A percentile compares a stretch with the other conserved stretches of the same genome.
Evolutionary conservation across 352 stramenopile species (phyloP).

Genomic region (Globisporangium radiosum): DNA sequence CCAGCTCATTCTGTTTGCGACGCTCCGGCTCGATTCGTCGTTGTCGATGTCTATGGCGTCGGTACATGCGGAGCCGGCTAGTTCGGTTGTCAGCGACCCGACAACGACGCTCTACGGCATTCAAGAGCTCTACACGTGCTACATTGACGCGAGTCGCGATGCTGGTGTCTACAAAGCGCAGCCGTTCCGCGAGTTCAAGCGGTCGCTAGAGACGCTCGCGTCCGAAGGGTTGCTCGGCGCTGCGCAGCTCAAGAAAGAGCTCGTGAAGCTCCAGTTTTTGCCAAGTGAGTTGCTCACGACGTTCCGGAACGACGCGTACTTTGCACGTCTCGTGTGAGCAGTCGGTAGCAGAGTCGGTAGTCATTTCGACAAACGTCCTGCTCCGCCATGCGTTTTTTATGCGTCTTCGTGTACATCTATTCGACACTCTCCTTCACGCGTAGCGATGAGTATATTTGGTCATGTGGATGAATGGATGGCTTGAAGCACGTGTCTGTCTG

Average conservation of each 20-base stretch:
- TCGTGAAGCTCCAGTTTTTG: conserved; percentile 68
- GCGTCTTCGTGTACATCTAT: too few relatives aligned
- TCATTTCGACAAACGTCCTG: too few relatives aligned
- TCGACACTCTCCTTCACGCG: too few relatives aligned
- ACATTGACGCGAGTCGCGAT: conserved; percentile 59
- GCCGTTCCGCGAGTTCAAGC: conserved; percentile 54
- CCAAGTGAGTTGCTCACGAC: conserved; percentile 61
- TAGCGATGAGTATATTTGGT: too few relatives aligned
- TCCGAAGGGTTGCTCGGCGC: conserved; percentile 59
- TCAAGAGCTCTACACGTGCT: conserved; percentile 60
- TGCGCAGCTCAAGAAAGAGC: conserved; percentile 57
- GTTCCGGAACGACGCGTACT: conserved; percentile 72
- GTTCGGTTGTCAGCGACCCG: conserved; percentile 3
- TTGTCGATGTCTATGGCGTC: too few relatives aligned
- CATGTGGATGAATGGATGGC: too few relatives aligned
- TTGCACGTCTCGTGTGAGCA: conserved; percentile 51
- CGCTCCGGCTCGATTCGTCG: conserved; percentile 24
- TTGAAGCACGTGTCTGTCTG: too few relatives aligned
- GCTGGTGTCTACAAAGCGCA: conserved; percentile 64
- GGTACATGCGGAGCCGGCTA: conserved; percentile 12
- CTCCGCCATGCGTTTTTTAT: too few relatives aligned
- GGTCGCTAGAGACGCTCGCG: conserved; percentile 56
- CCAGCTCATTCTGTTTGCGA: conserved; percentile 79
- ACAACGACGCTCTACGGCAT: conserved; percentile 38
- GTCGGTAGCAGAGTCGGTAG: too few relatives aligned